Percentiles rank a stretch among this genome's conserved stretches.
Evolutionary conservation across 106 monocot species (phyloP).

Genomic region (Allium fistulosum): DNA sequence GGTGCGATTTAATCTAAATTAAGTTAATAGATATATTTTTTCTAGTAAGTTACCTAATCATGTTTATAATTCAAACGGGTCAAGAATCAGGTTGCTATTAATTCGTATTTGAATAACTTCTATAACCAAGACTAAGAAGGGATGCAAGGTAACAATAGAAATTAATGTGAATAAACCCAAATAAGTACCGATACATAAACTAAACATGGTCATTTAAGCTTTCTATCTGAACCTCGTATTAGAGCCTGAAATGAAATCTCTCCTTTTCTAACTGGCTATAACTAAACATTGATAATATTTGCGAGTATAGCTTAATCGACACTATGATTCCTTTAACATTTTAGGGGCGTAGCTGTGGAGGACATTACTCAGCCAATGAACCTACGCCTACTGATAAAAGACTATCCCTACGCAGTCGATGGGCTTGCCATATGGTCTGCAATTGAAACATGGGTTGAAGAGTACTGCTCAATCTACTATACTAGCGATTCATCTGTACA

Average conservation of each 20-base stretch:
- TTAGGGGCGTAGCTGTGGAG: slow-evolving; percentile 55
- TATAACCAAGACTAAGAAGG: too few relatives aligned
- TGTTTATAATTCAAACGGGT: not conserved
- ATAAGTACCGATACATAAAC: too few relatives aligned
- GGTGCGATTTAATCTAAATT: slow-evolving; percentile 7
- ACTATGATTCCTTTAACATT: not conserved
- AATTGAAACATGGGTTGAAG: slow-evolving; percentile 53
- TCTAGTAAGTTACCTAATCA: slow-evolving; percentile 1
- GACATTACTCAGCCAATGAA: slow-evolving; percentile 27
- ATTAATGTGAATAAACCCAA: too few relatives aligned
- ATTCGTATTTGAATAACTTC: too few relatives aligned
- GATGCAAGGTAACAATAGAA: too few relatives aligned
- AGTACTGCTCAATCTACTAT: slow-evolving; percentile 77
- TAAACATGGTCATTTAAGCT: too few relatives aligned
- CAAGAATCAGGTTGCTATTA: too few relatives aligned
- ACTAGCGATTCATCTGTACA: slow-evolving; percentile 12
- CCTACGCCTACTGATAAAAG: slow-evolving; percentile 48
- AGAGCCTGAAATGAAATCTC: too few relatives aligned
- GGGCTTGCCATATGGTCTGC: slow-evolving; percentile 81
- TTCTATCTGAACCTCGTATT: too few relatives aligned
- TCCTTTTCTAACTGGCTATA: too few relatives aligned
- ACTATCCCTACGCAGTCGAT: slow-evolving; percentile 67
- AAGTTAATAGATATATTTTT: slow-evolving; percentile 29
- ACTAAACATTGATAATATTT: too few relatives aligned
- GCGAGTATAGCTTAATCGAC: too few relatives aligned